These are phyloP conservation scores for Xylaria multiplex DNA, from an alignment of 2,329 filamentous ascomycete genomes.

Conservation along the genomic window DNA sequence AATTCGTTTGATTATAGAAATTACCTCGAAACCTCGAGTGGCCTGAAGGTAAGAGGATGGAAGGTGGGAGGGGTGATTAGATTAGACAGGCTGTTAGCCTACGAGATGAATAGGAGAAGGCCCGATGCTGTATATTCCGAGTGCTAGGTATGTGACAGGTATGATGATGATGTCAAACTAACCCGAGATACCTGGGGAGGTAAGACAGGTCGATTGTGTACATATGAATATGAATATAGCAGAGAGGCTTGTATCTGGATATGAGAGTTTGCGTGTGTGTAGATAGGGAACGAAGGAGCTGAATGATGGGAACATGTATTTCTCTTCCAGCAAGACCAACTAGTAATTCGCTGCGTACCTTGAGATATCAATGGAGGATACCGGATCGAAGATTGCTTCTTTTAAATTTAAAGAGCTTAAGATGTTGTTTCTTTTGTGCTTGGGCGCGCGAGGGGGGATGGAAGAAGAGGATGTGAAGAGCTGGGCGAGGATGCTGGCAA, in stretches of 20 bases:
- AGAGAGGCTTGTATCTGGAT: neutral
- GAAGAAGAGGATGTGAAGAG: neutral
- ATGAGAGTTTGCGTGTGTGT: neutral
- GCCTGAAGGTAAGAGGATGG: neutral
- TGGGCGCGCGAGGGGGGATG: neutral
- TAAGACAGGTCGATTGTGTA: neutral
- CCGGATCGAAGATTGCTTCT: slow-evolving; percentile 16
- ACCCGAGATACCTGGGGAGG: neutral
- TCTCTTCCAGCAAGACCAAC: neutral
- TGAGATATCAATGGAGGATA: slow-evolving; percentile 2
- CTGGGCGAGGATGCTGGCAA: neutral
- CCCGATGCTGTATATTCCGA: slow-evolving; percentile 1
- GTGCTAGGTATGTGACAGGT: neutral
- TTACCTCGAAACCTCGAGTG: neutral
- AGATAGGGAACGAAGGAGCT: neutral
- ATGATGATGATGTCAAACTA: slow-evolving; percentile 4
- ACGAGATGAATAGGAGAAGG: slow-evolving; percentile 14
- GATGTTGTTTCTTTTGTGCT: slow-evolving; percentile 5
- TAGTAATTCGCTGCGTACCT: slow-evolving; percentile 11
- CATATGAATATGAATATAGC: neutral
- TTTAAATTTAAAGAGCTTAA: neutral
- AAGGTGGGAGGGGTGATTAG: slow-evolving; percentile 1
- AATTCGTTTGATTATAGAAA: slow-evolving; percentile 3
- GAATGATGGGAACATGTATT: neutral
- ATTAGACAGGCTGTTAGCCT: neutral